Evolutionary conservation across 164 flowering plant species (phyloP), one percentile per base, ranked within the genome.

Genomic region (Euptelea pleiosperma): DNA sequence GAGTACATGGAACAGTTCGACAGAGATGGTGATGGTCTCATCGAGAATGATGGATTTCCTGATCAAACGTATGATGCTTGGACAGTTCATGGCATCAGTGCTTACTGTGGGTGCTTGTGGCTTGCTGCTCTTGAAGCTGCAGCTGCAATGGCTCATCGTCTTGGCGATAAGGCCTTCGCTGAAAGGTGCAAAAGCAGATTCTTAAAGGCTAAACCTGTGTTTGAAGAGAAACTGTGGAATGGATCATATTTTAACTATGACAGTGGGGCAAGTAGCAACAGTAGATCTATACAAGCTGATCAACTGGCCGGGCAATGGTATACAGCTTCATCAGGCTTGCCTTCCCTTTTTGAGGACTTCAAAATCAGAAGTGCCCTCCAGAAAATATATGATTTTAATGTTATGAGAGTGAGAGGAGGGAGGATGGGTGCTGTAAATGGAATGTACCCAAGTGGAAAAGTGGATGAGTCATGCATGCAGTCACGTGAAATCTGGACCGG

Each of bases 231-330:
- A 64, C 63, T 90, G 35, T 90, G 97, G 97, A 90, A 90, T 61
- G 97, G 95, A 31, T 84, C 95, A 7, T 90, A 90, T 67, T 90
- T 84, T 61, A 87, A 86, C 60, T 90, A 90, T 64, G 97, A 90
- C 70, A 85, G 92, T 61, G 97, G 97, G 8, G 72, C 95, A 45
- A 87, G 97, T 60, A 79, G 89, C 63, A 87, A 86, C 68, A 87
- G 97, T 63, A 85, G 66, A 70, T 90, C 97, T 22, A 87, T 90
- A 66, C 97, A 90, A 72, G 85, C 97, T 24, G 97, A 90, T 69
- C 97, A 90, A 62, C 67, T 90, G 41, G 97, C 97, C 4, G 97
- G 97, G 29, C 97, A 90, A 44, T 90, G 97, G 97, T 90, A 90
- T 63, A 72, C 83, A 11, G 88, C 85, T 57, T 84, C 95, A 24